Conservation (phyloP, 192 early-diverging fungal genomes). For the Coemansia interrupta region DNA sequence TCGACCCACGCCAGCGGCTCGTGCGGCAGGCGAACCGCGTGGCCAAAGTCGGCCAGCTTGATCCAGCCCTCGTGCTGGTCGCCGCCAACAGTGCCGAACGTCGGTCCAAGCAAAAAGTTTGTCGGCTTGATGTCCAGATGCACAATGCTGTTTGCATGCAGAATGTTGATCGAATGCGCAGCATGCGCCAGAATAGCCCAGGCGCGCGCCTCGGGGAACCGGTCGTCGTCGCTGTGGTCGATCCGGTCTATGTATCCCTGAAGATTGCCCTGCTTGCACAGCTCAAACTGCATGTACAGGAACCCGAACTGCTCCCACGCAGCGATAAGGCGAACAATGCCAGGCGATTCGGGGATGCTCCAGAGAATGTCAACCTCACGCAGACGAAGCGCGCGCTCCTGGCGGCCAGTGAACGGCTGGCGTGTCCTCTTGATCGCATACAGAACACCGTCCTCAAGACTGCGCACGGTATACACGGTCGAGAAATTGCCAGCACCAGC, state of each 20-base stretch:
- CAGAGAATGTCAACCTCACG: slow-evolving; percentile 83
- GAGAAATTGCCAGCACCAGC: slow-evolving; percentile 84
- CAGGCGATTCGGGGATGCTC: slow-evolving; percentile 54
- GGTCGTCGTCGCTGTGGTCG: slow-evolving; percentile 8
- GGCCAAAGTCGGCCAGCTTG: slow-evolving; percentile 91
- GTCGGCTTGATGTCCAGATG: slow-evolving; percentile 90
- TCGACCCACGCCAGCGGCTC: slow-evolving; percentile 29
- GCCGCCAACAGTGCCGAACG: slow-evolving; percentile 23
- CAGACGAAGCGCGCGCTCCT: slow-evolving; percentile 67
- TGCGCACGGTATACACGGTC: slow-evolving; percentile 73
- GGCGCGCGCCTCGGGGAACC: slow-evolving; percentile 56
- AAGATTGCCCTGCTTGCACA: slow-evolving; percentile 75
- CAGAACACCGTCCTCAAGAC: slow-evolving; percentile 55
- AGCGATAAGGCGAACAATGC: slow-evolving; percentile 68
- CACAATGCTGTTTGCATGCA: slow-evolving; percentile 69
- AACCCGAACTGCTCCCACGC: slow-evolving; percentile 92
- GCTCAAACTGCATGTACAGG: slow-evolving; percentile 85
- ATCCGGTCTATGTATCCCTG: slow-evolving; percentile 31
- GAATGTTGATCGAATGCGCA: slow-evolving; percentile 60
- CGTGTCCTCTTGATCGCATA: slow-evolving; percentile 85
- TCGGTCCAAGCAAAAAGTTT: slow-evolving; percentile 70
- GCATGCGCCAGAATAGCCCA: slow-evolving; percentile 64
- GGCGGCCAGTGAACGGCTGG: slow-evolving; percentile 62
- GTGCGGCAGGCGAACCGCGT: slow-evolving; percentile 54
- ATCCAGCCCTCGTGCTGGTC: slow-evolving; percentile 57